Evolutionary conservation across 768 basidiomycete species (phyloP), one percentile per base, ranked within the genome.

Genomic region (Pleurotus djamor): DNA sequence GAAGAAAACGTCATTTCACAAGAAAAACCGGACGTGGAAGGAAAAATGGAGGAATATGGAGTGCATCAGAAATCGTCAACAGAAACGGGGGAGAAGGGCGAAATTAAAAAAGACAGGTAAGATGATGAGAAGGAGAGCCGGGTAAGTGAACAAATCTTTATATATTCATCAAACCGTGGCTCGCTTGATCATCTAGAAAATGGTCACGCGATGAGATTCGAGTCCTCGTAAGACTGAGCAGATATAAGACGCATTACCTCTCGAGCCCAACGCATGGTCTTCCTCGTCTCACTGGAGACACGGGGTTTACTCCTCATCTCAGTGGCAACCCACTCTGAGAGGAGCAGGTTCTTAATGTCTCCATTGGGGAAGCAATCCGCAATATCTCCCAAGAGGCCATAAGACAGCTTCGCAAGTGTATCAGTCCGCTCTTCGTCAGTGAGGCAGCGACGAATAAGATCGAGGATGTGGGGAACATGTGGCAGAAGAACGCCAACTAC

Each of bases 381-480:
- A 16, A 99, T 79, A 68, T 99, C 97, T 59, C 97, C 97, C 61
- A 98, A 76, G 6, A 98, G 82, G 43, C 96, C 97, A 62, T 91
- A 87, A 4, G 83, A 83, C 54, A 92, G 73, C 67, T 89, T 87
- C 66, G 89, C 79, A 48, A 93, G 80, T 0, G 83, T 68, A 65
- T 98, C 96, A 3, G 91, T 85, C 51, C 89, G 84, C 62, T 98
- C 94, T 44, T 96, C 95, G 61, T 93, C 92, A 2, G 74, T 73
- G 41, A 92, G 72, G 68, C 89, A 89, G 44, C 88, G 85, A 61
- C 89, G 88, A 51, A 92, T 79, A 38, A 98, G 81, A 65, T 96
- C 86, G 61, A 98, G 81, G 60, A 98, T 89, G 45, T 78, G 80
- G 28, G 78, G 78, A 2, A 89, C 82, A 67, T 96, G 86, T 6